Evolutionary conservation across 441 rosid genomes (phyloP).

Genomic region (Kokia cookei): DNA sequence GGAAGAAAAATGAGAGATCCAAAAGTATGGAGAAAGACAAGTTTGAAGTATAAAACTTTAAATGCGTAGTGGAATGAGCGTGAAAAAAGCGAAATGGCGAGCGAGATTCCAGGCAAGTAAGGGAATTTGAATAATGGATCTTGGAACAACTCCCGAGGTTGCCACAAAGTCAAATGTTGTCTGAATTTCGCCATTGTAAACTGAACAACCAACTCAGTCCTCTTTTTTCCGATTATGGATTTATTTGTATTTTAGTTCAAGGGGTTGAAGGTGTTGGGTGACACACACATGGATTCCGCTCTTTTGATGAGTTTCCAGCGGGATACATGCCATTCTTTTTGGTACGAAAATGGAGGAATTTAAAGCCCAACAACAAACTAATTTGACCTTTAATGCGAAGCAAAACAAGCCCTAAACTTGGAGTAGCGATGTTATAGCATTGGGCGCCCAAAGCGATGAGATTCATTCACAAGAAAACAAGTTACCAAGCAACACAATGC

Average conservation of each 20-base stretch:
- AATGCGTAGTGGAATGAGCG: background rate
- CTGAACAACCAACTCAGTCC: background rate
- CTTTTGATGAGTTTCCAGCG: background rate
- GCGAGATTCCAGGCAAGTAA: constrained; percentile 21
- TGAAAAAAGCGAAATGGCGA: background rate
- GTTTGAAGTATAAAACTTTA: background rate
- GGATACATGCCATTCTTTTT: background rate
- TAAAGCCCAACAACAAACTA: background rate
- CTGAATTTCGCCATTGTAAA: background rate
- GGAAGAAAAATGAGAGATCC: constrained; percentile 8
- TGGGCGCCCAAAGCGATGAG: no score
- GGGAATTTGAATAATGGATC: background rate
- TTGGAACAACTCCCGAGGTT: constrained; percentile 21
- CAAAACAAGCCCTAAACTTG: no score
- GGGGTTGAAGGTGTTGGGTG: background rate
- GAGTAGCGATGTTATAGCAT: no score
- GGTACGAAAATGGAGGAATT: background rate
- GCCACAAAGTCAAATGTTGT: constrained; percentile 25
- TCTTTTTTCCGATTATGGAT: background rate
- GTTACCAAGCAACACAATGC: no score
- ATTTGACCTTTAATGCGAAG: no score
- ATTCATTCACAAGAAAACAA: no score
- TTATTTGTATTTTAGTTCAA: background rate
- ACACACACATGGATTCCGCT: background rate
- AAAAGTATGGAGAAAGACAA: background rate